Conservation (phyloP, 2,329 filamentous ascomycete species). For the Colletotrichum aenigma region DNA sequence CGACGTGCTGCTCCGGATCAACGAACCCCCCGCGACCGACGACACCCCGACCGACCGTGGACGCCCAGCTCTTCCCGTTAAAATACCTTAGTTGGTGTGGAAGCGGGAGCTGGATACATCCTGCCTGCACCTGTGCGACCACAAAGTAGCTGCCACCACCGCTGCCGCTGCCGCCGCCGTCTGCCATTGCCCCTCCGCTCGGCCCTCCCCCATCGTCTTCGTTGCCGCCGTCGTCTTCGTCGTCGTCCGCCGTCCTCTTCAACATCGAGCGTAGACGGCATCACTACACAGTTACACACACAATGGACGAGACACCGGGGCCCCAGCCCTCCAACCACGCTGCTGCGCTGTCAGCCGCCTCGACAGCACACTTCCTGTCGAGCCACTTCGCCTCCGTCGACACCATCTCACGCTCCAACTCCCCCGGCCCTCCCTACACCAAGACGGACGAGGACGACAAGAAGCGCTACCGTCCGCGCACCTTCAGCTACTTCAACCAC, state of each 20-base stretch:
- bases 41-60: background rate
- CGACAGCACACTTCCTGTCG: conserved; percentile 40
- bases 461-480: conserved; percentile 80
- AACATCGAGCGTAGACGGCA: background rate
- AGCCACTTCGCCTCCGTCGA: conserved; percentile 55
- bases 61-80: background rate
- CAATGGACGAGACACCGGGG: conserved; percentile 35
- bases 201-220: background rate
- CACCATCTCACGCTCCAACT: conserved; percentile 84
- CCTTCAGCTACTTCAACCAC: conserved; percentile 90
- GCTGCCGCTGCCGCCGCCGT: background rate
- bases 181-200: conserved; percentile 5
- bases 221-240: background rate
- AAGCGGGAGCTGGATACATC: conserved; percentile 15
- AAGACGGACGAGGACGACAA: conserved; percentile 55
- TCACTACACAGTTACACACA: background rate
- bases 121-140: background rate
- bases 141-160: background rate
- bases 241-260: background rate
- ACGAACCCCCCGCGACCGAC: conserved; percentile 7
- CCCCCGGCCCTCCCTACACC: conserved; percentile 70
- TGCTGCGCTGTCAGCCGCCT: conserved; percentile 30
- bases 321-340: conserved; percentile 40
- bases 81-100: background rate
- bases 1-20: background rate